Evolutionary conservation across 495 filamentous ascomycete genomes (phyloP), one percentile per base, ranked within the genome.

Genomic region (Oidiodendron maius): DNA sequence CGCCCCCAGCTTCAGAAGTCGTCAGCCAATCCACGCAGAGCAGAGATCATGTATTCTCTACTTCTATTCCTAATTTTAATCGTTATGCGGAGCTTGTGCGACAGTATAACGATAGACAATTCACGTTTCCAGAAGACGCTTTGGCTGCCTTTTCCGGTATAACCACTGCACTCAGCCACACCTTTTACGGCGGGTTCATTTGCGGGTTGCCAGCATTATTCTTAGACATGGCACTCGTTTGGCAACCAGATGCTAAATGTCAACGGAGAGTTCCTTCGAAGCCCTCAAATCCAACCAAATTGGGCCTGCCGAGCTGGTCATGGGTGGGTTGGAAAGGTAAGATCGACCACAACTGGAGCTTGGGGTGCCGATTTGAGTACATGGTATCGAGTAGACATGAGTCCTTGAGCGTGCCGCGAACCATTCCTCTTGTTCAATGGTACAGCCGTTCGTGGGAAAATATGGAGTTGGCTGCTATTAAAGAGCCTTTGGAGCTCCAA

Each of bases 71-170:
- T 22, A 22, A 54, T 20, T 9, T 44, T 10, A 1, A 11, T 38
- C 24, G 6, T 17, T 39, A 52, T 28, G 6, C 4, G 15, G 10
- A 36, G 12, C n/a, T 51, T 23, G 3, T 51, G 15, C 10, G 2
- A 3, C 12, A 23, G 8, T 51, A 36, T 25, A 51, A 43, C 20
- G 15, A 39, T 11, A 39, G 48, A 41, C 4, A 23, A 21, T 26
- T 55, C 20, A 50, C 48, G 13, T 51, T 23, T 23, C 34, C 52
- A 37, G 42, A 48, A 28, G 52, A 55, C 32, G 23, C 35, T 30
- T 22, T 48, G 13, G 21, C 11, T 30, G 45, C 45, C 5, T 44
- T 54, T 32, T 9, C 36, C 3, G 44, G 44, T n/a, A 44, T 54
- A 4, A 34, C 32, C 9, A 13, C 15, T 26, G 16, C 24, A 18